Evolutionary conservation across 495 filamentous ascomycete species (phyloP), one percentile per base, ranked within the genome.

Genomic region (Haplographium delicatum): DNA sequence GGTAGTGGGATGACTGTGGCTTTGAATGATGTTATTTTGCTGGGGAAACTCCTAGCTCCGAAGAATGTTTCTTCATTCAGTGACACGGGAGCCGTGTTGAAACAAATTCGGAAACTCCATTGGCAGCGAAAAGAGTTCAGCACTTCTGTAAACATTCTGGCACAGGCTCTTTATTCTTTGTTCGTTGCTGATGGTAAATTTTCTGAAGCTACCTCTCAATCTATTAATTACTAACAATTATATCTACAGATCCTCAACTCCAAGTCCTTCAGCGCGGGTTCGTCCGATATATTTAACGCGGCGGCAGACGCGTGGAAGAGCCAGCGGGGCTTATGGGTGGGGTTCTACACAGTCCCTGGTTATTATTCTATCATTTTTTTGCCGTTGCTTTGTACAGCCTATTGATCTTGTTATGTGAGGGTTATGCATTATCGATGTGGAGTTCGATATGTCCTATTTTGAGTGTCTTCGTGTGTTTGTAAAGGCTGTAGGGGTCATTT

Each of bases 341-440:
- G 1, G 71, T 96, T 35, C 81, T 93, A 60, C 75, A 83, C 15
- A 76, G 79, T 34, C 91, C 91, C 1, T 56, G 23, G 76, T 89
- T 39, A 80, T 97, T 46, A 82, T n/a, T 93, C 58, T 85, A 80
- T 61, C 91, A 97, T 67, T 97, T 97, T 71, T 96, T 95, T 67
- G 77, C 79, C 19, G 91, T 97, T 35, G 91, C 91, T 1, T 79
- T 96, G n/a, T n/a, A n/a, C n/a, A n/a, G n/a, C n/a, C n/a, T n/a
- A n/a, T n/a, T n/a, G n/a, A n/a, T n/a, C n/a, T n/a, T n/a, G n/a
- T n/a, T n/a, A n/a, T n/a, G n/a, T n/a, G n/a, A n/a, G n/a, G n/a
- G n/a, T n/a, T n/a, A n/a, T n/a, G n/a, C n/a, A n/a, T n/a, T n/a
- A n/a, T n/a, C n/a, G n/a, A n/a, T n/a, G n/a, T n/a, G n/a, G n/a